Conservation (phyloP, 148 eudicot genomes). For the Chenopodium berlandieri region DNA sequence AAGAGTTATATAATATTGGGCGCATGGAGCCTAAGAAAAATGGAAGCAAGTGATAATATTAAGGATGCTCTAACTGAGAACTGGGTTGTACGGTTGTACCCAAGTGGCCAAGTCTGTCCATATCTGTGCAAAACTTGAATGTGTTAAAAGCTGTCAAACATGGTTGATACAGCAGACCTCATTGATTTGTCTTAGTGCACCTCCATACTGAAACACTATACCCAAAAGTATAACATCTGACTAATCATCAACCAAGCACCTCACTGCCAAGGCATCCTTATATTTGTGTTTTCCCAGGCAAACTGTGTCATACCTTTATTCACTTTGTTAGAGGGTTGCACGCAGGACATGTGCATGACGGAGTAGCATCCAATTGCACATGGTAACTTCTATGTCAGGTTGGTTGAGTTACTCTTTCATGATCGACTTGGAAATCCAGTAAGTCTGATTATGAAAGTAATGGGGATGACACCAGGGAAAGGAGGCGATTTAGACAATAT, state of each 20-base stretch:
- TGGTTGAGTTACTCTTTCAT: background rate
- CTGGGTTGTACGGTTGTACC: constrained; percentile 9
- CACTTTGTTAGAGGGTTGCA: background rate
- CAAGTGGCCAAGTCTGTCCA: background rate
- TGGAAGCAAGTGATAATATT: background rate
- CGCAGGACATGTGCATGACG: constrained; percentile 1
- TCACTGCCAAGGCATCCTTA: background rate
- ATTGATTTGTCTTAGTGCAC: background rate
- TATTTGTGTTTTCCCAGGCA: background rate
- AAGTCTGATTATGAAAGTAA: background rate
- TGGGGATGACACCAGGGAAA: background rate
- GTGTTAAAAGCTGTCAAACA: background rate
- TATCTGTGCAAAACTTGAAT: background rate
- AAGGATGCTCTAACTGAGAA: background rate
- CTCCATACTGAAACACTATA: background rate
- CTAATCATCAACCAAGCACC: background rate
- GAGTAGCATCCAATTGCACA: background rate
- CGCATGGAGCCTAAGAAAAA: background rate
- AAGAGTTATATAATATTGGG: background rate
- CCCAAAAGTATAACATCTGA: background rate
- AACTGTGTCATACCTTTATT: background rate
- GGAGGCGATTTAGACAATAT: background rate
- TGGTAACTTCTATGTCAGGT: background rate
- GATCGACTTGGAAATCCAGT: background rate
- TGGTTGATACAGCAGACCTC: background rate